Evolutionary conservation across 169 alveolate genomes (phyloP), one percentile per base, ranked within the genome.

Genomic region (Eimeria falciformis): DNA sequence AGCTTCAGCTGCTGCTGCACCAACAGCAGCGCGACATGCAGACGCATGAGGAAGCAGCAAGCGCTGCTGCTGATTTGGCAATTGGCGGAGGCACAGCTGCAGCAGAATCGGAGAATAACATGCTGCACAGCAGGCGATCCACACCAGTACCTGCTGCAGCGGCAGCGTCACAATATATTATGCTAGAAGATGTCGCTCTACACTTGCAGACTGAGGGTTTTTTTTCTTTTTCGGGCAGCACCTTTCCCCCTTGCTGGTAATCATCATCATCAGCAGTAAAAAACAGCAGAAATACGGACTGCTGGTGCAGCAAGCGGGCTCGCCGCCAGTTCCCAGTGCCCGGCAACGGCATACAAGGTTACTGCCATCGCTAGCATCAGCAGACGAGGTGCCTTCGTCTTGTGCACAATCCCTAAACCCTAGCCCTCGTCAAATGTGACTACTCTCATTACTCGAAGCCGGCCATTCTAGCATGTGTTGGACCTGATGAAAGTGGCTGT

Each of bases 151-250:
- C 58, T 71, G 83, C 56, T 71, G 83, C 83, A 37, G 83, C 56
- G 21, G 27, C 83, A 5, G 12, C 50, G 5, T 71, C 83, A 5
- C 83, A 50, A 4, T 71, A 71, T 43, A 71, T 71, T 5, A 25
- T 71, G n/a, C 83, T 71, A 7, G 29, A 50, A 3, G 83, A 71
- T 11, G 83, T 33, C 11, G 18, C 23, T 27, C 29, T 5, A 25
- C 83, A 71, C 55, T 56, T 71, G 56, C 47, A 71, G 58, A 71
- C 56, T 5, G 83, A 71, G 83, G 83, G 83, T 3, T 71, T 27
- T 40, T 71, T 71, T 27, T 71, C 83, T 27, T 71, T 40, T 33
- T 25, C 58, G 18, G 56, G 83, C 0, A 71, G 47, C 47, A 71
- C 40, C 29, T 71, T 50, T 50, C 83, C 83, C 29, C 83, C 83